Conservation (phyloP, 2,329 filamentous ascomycete species). For the Fusarium miscanthi region DNA sequence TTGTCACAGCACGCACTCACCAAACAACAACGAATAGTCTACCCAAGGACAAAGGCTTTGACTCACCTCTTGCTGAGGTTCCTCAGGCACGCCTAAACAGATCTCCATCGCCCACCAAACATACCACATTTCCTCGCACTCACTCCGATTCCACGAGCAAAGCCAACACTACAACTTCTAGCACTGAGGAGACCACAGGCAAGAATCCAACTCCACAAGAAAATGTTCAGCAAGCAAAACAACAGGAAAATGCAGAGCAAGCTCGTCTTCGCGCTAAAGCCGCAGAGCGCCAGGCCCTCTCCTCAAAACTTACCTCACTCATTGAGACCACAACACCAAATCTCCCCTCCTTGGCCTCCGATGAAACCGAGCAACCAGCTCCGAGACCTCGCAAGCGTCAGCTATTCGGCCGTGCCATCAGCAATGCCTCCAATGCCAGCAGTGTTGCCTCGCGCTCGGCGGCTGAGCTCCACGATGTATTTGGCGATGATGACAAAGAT, state of each 20-base stretch:
- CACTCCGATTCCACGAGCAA: conserved; percentile 55
- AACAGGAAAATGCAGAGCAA: conserved; percentile 36
- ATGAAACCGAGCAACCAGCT: conserved; percentile 24
- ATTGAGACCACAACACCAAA: conserved; percentile 48
- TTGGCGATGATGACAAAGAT: conserved; percentile 39
- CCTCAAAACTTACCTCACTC: conserved; percentile 57
- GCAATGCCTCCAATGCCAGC: conserved; percentile 66
- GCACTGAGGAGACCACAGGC: conserved; percentile 3
- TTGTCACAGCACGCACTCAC: conserved; percentile 56
- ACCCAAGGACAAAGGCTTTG: conserved; percentile 39
- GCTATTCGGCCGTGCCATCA: conserved; percentile 68
- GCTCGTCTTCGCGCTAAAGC: conserved; percentile 46
- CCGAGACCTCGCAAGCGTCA: conserved; percentile 55
- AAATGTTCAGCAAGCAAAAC: conserved; percentile 12
- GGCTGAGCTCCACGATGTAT: conserved; percentile 43
- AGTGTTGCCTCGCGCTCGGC: conserved; percentile 57
- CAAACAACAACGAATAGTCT: conserved; percentile 44
- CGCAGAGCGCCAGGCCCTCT: conserved; percentile 55
- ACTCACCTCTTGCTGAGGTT: conserved; percentile 55
- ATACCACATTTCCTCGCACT: conserved; percentile 32
- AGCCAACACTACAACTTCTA: neutral
- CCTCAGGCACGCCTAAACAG: conserved; percentile 57
- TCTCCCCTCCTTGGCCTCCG: conserved; percentile 27
- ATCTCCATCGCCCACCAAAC: conserved; percentile 50
- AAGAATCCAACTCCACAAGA: neutral